Evolutionary conservation across 2,329 filamentous ascomycete genomes (phyloP).

Genomic region (Bipolaris zeicola): DNA sequence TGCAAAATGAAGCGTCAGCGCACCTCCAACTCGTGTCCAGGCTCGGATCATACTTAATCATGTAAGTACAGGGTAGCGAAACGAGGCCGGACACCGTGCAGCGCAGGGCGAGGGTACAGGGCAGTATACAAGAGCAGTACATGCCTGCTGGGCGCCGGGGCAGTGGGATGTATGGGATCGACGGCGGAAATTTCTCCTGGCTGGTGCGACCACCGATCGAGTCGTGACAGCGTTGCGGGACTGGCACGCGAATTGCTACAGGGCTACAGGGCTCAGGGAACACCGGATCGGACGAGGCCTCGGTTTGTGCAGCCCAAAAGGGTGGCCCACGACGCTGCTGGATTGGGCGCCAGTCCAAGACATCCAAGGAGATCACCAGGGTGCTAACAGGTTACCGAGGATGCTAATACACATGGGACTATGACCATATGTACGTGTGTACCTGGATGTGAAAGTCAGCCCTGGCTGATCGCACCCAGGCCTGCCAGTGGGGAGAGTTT

Average conservation of each 20-base stretch:
- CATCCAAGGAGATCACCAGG: slow-evolving; percentile 26
- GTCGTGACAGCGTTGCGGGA: slow-evolving; percentile 17
- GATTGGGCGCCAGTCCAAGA: slow-evolving; percentile 19
- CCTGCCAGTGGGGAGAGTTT: slow-evolving; percentile 17
- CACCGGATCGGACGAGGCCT: slow-evolving; percentile 2
- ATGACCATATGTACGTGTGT: neutral
- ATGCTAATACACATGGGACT: neutral
- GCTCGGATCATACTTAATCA: slow-evolving; percentile 2
- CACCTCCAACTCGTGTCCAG: neutral
- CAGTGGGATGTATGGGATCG: slow-evolving; percentile 23
- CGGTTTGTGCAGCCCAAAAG: slow-evolving; percentile 13
- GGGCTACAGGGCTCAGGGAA: slow-evolving; percentile 6
- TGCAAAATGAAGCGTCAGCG: neutral
- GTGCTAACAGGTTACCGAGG: slow-evolving; percentile 13
- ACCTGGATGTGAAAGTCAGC: slow-evolving; percentile 19
- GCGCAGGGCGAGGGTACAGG: slow-evolving; percentile 10
- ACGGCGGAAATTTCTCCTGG: slow-evolving; percentile 14
- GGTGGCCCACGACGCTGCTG: slow-evolving; percentile 8
- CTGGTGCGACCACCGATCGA: slow-evolving; percentile 27
- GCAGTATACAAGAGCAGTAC: slow-evolving; percentile 21
- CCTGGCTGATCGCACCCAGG: slow-evolving; percentile 29
- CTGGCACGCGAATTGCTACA: slow-evolving; percentile 12
- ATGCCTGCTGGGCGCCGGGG: neutral
- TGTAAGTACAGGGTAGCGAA: slow-evolving; percentile 12
- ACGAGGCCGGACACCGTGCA: slow-evolving; percentile 4